phyloP scores from a whole-genome alignment of 306 rosid species.

The Pueraria montana region DNA sequence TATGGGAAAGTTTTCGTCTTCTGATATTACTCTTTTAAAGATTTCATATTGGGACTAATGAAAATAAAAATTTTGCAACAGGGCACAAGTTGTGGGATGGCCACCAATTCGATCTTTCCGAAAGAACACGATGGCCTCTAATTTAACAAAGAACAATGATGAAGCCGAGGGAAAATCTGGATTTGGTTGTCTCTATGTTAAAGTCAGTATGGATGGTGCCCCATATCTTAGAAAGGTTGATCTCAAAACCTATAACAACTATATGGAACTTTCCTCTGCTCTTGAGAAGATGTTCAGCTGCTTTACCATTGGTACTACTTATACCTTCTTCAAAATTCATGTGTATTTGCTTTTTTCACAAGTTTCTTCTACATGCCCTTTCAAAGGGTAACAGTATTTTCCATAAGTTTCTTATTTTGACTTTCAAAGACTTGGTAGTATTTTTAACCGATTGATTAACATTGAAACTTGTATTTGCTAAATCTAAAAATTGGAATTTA shows the following conservation, averaged over 20 bases:
- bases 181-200: conserved; percentile 76
- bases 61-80: conserved; percentile 56
- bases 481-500: neutral
- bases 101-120: conserved; percentile 96
- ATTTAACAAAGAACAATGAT: conserved; percentile 67
- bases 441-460: neutral
- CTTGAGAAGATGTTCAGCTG: conserved; percentile 97
- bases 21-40: neutral
- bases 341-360: no score
- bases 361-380: neutral
- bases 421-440: neutral
- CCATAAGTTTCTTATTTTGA: no score
- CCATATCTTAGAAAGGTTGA: conserved; percentile 95
- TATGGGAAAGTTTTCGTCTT: neutral
- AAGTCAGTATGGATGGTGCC: conserved; percentile 99
- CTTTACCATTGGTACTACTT: conserved; percentile 80
- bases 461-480: conserved; percentile 11
- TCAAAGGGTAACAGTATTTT: neutral
- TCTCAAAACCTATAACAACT: conserved; percentile 77
- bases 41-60: conserved; percentile 1
- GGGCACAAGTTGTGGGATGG: conserved; percentile 99
- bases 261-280: conserved; percentile 81
- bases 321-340: neutral
- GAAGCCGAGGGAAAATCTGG: conserved; percentile 74
- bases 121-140: conserved; percentile 85